Evolutionary conservation across 805 yeast species (phyloP).

Genomic region (Monosporozyma unispora): DNA sequence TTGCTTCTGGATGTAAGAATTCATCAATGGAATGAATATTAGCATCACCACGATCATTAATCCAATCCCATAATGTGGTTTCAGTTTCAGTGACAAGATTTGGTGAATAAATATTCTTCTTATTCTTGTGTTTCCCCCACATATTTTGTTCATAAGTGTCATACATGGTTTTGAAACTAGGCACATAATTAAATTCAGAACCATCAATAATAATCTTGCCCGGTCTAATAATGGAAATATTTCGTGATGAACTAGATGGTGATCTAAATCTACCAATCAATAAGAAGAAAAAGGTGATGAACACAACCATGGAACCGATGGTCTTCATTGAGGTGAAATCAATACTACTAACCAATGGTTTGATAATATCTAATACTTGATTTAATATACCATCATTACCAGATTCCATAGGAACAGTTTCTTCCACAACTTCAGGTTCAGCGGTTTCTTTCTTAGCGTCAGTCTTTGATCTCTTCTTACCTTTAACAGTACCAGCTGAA

Average conservation of each 20-base stretch:
- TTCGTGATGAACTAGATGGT: background rate
- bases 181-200: constrained; percentile 33
- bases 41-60: constrained; percentile 36
- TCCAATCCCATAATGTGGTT: constrained; percentile 66
- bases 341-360: constrained; percentile 6
- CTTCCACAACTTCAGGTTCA: background rate
- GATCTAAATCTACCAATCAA: background rate
- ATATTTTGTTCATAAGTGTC: constrained; percentile 22
- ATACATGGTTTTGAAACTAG: constrained; percentile 33
- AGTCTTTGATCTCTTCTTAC: constrained; percentile 10
- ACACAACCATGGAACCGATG: constrained; percentile 8
- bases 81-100: constrained; percentile 40
- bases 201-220: constrained; percentile 30
- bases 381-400: background rate
- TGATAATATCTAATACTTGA: background rate
- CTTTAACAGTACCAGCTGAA: constrained; percentile 14
- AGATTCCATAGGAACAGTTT: background rate
- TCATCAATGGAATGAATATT: constrained; percentile 3
- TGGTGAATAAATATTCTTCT: constrained; percentile 6
- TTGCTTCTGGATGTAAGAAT: constrained; percentile 1
- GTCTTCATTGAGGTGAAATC: constrained; percentile 15
- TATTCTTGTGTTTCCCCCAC: constrained; percentile 7
- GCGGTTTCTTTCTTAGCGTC: constrained; percentile 4
- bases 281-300: constrained; percentile 2
- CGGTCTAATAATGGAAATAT: constrained; percentile 15